Evolutionary conservation across 495 filamentous ascomycete genomes (phyloP), one percentile per base, ranked within the genome.

Genomic region (Penicillium coffeae): DNA sequence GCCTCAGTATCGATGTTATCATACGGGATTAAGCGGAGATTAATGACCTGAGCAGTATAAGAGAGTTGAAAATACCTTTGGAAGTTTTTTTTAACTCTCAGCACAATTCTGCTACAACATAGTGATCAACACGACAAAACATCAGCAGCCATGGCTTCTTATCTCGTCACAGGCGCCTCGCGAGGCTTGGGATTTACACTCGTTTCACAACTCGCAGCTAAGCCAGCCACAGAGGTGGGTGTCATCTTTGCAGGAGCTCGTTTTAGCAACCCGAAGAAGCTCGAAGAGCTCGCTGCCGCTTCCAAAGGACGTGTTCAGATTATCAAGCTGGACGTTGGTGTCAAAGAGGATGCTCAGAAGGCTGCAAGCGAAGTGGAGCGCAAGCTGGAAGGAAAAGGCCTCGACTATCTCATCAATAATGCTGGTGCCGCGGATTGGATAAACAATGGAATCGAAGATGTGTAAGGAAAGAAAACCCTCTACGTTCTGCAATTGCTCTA

Each of bases 151-250:
- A 66, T 68, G 62, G 48, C 57, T 42, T 68, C 63, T 8, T 62
- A 50, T 44, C 38, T 67, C 2, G 38, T 66, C 54, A 54, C 68
- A 54, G 64, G 80, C 8, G 56, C 71, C 27, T 78, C 77, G 1
- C 73, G 76, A 3, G 81, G 81, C 9, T 76, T 82, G 38, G 81
- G 81, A 13, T 64, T 70, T 19, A 77, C 68, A 12, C 74, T 84
- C 12, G 68, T 68, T 2, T 57, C 68, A 9, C 53, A 56, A 14
- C 54, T 65, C 6, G 51, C 66, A 3, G 34, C 51, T n/a, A 38
- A 62, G 16, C 56, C 71, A 38, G 21, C 51, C 35, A 21, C 68
- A 1, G 51, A 73, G 48, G 65, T 70, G 30, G 41, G 52, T 18
- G 59, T 45, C 8, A 63, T 75, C 47, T 63, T 73, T 41, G 72